Evolutionary conservation across 176 grass and related monocot genomes (phyloP).

Genomic region (Avena sativa): DNA sequence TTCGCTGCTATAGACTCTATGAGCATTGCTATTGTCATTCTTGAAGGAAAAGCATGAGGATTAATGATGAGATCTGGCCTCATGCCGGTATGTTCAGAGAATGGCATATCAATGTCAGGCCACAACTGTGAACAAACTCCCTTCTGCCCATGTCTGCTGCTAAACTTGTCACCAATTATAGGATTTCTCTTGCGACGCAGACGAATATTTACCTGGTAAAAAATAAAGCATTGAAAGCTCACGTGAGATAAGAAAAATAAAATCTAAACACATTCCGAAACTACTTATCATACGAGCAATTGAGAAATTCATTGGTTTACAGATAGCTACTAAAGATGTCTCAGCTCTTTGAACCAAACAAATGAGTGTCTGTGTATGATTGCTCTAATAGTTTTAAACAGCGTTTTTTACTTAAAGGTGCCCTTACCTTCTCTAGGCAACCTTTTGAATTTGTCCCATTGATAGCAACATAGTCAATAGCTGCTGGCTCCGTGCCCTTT

Average conservation of each 20-base stretch:
- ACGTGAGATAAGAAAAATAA: slow-evolving; percentile 1
- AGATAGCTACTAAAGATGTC: background rate
- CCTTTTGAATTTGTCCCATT: slow-evolving; percentile 75
- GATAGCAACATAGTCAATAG: slow-evolving; percentile 84
- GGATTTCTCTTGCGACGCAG: slow-evolving; percentile 82
- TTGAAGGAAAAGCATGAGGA: slow-evolving; percentile 97
- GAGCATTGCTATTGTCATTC: slow-evolving; percentile 99
- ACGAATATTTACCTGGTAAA: slow-evolving; percentile 83
- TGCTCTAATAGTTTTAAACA: slow-evolving; percentile 25
- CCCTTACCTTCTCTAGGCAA: slow-evolving; percentile 71
- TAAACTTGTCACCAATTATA: slow-evolving; percentile 98
- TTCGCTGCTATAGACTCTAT: slow-evolving; percentile 95
- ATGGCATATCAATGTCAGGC: slow-evolving; percentile 99
- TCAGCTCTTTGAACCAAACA: background rate
- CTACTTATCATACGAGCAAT: slow-evolving; percentile 11
- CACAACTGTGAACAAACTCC: slow-evolving; percentile 97
- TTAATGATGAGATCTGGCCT: slow-evolving; percentile 97
- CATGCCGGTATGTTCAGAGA: slow-evolving; percentile 95
- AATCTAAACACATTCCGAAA: slow-evolving; percentile 2
- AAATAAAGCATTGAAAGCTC: slow-evolving; percentile 26
- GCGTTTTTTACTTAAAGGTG: slow-evolving; percentile 9
- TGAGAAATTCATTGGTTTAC: slow-evolving; percentile 13
- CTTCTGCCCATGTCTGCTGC: slow-evolving; percentile 98
- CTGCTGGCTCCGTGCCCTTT: slow-evolving; percentile 80
- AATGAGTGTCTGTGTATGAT: slow-evolving; percentile 4